Evolutionary conservation across 805 yeast species (phyloP).

Genomic region (Kuraishia capsulata): DNA sequence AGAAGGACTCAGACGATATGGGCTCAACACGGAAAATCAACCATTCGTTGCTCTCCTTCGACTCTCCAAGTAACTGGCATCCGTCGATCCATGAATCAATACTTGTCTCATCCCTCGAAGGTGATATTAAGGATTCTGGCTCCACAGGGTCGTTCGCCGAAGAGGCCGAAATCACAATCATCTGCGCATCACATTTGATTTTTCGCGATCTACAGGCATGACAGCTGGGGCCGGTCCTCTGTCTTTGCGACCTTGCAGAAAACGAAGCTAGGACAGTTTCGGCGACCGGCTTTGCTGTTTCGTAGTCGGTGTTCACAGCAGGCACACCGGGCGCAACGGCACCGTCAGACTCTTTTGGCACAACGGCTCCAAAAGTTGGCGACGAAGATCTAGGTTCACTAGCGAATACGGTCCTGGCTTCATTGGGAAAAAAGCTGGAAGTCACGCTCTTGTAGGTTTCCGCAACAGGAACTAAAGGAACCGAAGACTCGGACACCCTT

Average conservation of each 20-base stretch:
- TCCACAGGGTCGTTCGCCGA: background rate
- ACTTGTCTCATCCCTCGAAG: too few species aligned
- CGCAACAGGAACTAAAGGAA: too few species aligned
- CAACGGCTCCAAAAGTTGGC: too few species aligned
- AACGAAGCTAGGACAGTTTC: background rate
- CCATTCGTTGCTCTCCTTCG: background rate
- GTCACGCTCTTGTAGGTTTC: too few species aligned
- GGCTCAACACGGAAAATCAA: background rate
- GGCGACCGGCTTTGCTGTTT: too few species aligned
- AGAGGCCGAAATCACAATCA: constrained; percentile 13
- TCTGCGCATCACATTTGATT: constrained; percentile 66
- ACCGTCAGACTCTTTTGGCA: too few species aligned
- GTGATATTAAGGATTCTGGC: background rate
- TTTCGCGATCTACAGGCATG: constrained; percentile 62
- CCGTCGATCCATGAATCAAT: background rate
- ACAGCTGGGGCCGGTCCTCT: constrained; percentile 68
- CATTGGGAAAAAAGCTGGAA: background rate
- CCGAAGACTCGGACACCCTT: too few species aligned
- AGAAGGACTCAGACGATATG: too few species aligned
- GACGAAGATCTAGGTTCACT: too few species aligned
- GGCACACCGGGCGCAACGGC: too few species aligned
- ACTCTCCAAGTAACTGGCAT: background rate
- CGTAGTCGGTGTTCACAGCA: too few species aligned
- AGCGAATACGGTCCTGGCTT: too few species aligned
- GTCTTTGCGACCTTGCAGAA: constrained; percentile 27